Base-by-base conservation (phyloP, 2,329 filamentous ascomycete species). In the Ceratocystis lukuohia region DNA sequence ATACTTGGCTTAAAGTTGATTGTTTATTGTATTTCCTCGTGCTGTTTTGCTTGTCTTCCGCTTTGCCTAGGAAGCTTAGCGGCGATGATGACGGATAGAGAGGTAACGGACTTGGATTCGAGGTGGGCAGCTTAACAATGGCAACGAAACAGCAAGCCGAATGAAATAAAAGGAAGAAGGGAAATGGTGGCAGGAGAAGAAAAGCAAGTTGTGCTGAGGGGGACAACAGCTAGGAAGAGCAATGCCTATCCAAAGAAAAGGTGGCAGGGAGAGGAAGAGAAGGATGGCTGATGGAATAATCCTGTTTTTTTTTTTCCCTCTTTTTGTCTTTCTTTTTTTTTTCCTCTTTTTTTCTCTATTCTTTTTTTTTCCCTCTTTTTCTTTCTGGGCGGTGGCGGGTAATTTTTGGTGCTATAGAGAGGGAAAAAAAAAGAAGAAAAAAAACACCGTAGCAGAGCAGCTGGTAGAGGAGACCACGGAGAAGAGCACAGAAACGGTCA, bases 251-350 rank as follows among this genome's bases (percentile, higher is more conserved):
- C 22, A 20, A 30, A 59, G 53, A 59, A 62, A 62, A 62, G 44
- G 61, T 44, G 61, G 61, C 33, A 44, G 61, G 61, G 30, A 62
- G 61, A 57, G 33, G 48, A 50, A 20, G 62, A 25, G 10, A 53
- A 64, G 46, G 22, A 64, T 28, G 46, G 28, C 15, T 50, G n/a
- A 46, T 37, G 48, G 45, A 45, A 50, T 33, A 59, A 59, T 37
- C 33, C 28, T 59, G 30, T 20, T 59, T n/a, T 59, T 56, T 56
- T 22, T 20, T 28, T 22, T 22, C 22, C 10, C 22, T 56, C 25
- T 57, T 59, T 59, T 50, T 57, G n/a, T 33, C 3, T 48, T 22
- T 22, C 22, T 22, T 20, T 59, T n/a, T 59, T 56, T 56, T 22
- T 8, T 15, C 10, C 22, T 56, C 25, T 57, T 59, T 59, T 50